These are phyloP conservation scores for Linum trigynum DNA, from an alignment of 345 rosid species.

Conservation along the genomic window DNA sequence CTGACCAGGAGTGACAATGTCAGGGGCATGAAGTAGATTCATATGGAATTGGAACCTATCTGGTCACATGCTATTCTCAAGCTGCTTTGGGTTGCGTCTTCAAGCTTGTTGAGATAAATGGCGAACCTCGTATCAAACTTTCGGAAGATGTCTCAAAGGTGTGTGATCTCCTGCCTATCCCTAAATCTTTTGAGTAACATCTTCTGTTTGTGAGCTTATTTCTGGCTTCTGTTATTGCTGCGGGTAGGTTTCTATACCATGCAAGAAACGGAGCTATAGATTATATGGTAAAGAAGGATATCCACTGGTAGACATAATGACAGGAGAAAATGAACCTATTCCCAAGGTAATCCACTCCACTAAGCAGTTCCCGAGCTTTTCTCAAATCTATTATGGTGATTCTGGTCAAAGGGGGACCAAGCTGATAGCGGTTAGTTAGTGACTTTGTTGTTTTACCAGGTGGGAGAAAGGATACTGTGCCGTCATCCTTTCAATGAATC, in stretches of 20 bases:
- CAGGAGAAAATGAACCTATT: constrained; percentile 77
- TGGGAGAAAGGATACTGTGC: constrained; percentile 79
- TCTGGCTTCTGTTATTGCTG: constrained; percentile 3
- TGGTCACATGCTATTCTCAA: constrained; percentile 92
- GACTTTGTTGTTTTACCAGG: constrained; percentile 28
- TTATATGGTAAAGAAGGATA: constrained; percentile 86
- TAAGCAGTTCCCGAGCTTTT: background rate
- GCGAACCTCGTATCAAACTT: constrained; percentile 90
- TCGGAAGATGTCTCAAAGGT: constrained; percentile 99
- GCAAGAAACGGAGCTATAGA: constrained; percentile 68
- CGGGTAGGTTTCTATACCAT: constrained; percentile 81
- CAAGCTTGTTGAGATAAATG: constrained; percentile 91
- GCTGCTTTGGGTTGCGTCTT: constrained; percentile 96
- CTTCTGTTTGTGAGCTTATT: background rate
- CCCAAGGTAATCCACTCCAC: constrained; percentile 51
- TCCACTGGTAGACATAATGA: constrained; percentile 91
- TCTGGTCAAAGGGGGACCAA: background rate
- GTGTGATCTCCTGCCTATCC: constrained; percentile 13
- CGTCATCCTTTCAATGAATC: constrained; percentile 97
- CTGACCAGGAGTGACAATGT: background rate
- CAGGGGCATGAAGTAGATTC: constrained; percentile 96
- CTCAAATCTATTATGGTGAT: constrained; percentile 1
- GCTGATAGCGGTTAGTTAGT: too few species aligned
- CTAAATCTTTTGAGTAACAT: background rate
- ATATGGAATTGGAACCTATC: constrained; percentile 83